Evolutionary conservation across 352 stramenopile genomes (phyloP).

Genomic region (Stramenopiles sp.): DNA sequence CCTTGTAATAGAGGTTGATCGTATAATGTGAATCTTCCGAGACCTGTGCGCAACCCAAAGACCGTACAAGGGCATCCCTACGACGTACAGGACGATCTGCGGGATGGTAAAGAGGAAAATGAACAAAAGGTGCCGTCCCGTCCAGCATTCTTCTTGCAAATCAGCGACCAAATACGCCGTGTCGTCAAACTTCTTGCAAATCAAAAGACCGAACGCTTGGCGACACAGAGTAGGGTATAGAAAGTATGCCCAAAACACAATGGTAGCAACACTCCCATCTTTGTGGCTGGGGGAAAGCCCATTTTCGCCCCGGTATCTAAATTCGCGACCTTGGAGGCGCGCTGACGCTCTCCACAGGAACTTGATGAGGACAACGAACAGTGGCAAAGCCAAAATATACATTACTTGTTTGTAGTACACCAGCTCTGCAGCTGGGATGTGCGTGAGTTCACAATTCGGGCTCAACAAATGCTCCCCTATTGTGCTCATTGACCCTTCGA

Average conservation of each 20-base stretch:
- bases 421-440: neutral
- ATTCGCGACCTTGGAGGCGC: neutral
- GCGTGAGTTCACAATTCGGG: neutral
- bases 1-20: neutral
- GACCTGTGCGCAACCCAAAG: neutral
- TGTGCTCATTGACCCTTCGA: neutral
- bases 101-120: neutral
- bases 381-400: neutral
- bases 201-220: neutral
- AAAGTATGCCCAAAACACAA: neutral
- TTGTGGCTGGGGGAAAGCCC: neutral
- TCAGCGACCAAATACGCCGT: neutral
- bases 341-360: neutral
- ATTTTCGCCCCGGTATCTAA: too few relatives aligned
- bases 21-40: neutral
- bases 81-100: neutral
- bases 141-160: neutral
- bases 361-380: neutral
- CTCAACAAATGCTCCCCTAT: conserved; percentile 7
- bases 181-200: neutral
- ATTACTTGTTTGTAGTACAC: neutral
- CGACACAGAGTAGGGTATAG: neutral
- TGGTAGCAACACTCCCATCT: neutral
- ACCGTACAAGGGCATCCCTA: neutral
- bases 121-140: neutral